Conservation (phyloP, 148 eudicot genomes). For the Tetragonia tetragonoides region DNA sequence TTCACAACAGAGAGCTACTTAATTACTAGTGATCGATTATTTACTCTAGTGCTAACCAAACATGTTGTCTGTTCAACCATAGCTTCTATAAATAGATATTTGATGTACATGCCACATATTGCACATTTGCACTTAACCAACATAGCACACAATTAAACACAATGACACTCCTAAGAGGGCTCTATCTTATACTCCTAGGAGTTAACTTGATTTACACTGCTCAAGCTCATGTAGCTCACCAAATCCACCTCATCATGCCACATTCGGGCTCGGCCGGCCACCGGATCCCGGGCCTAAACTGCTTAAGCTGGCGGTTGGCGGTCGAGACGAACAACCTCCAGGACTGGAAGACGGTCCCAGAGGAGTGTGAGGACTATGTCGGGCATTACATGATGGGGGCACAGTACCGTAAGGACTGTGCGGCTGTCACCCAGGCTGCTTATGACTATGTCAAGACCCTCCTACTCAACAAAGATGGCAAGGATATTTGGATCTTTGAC, state of each 20-base stretch:
- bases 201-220: not conserved
- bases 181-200: not conserved
- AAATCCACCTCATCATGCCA: conserved; percentile 32
- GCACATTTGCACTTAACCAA: no score
- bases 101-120: no score
- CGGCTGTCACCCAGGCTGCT: conserved; percentile 28
- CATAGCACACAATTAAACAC: no score
- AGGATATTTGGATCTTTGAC: conserved; percentile 33
- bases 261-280: conserved; percentile 30
- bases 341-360: conserved; percentile 38
- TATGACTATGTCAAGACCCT: conserved; percentile 19
- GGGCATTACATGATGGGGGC: conserved; percentile 47
- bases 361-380: conserved; percentile 35
- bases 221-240: not conserved
- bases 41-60: no score
- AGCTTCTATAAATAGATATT: no score
- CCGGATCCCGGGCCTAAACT: conserved; percentile 30
- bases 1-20: no score
- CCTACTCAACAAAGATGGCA: conserved; percentile 20
- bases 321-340: conserved; percentile 45
- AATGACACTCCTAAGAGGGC: no score
- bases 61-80: no score
- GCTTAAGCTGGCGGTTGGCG: conserved; percentile 54
- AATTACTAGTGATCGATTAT: no score
- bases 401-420: conserved; percentile 38